Evolutionary conservation across 1,284 basidiomycete genomes (phyloP), one percentile per base, ranked within the genome.

Genomic region (Marasmius fiardii): DNA sequence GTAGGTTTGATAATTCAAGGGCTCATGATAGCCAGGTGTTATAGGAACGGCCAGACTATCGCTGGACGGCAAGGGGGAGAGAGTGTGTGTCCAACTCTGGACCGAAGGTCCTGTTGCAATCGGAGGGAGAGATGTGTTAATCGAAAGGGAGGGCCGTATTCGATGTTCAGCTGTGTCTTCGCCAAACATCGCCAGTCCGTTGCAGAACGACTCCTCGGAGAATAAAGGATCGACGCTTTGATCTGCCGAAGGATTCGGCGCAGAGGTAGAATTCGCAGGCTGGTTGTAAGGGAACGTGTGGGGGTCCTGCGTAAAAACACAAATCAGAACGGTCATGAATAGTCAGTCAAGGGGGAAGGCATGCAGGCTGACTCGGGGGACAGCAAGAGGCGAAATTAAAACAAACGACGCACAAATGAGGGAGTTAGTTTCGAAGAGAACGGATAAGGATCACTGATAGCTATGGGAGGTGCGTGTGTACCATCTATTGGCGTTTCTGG

Each of bases 231-330:
- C 51, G 37, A n/a, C 39, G 35, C 51, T 31, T 69, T 51, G 14
- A 67, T 69, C 67, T 59, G 57, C 58, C 4, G 61, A 52, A 55
- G 64, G 70, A 45, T 52, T 52, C 54, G 59, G 39, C 53, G 59
- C 21, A 20, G 11, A 33, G 16, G 37, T 12, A 7, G 64, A 57
- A 50, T 52, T 59, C 44, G 64, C 43, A 26, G 64, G 61, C 52
- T 68, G 66, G 58, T 75, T 65, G 68, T 80, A 78, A 63, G 81
- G 73, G 72, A 83, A 86, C 53, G 75, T 67, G 64, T 68, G 70
- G 58, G 80, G 75, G 51, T 73, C 73, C 74, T 74, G 45, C 26
- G 16, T 14, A 37, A 41, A 7, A 24, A 31, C 34, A 6, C 11
- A 31, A 35, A 33, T 48, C 53, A 33, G 28, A 16, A 28, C 28